phyloP scores from a whole-genome alignment of 192 early-diverging fungal genomes.

The Phlyctochytrium bullatum region DNA sequence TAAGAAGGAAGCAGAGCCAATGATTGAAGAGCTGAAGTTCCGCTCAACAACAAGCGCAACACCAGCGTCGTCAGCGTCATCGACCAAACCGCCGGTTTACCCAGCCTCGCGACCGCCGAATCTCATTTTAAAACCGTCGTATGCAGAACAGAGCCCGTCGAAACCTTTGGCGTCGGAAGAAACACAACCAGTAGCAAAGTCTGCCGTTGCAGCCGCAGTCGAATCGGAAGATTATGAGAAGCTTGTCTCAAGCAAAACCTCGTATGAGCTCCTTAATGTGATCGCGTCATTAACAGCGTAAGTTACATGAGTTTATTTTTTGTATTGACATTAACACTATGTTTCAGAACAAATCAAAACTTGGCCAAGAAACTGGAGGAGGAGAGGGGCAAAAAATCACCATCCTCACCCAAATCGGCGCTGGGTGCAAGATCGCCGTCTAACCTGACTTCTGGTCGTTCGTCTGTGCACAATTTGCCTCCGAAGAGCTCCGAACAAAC shows the following conservation, averaged over 20 bases:
- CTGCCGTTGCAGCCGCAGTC: background rate
- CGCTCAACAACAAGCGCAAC: background rate
- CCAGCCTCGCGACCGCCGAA: background rate
- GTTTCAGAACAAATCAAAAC: conserved; percentile 29
- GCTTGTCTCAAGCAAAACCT: conserved; percentile 16
- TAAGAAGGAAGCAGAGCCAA: conserved; percentile 11
- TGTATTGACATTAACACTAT: background rate
- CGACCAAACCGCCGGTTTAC: background rate
- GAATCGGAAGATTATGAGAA: conserved; percentile 15
- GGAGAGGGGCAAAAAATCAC: no score
- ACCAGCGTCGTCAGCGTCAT: background rate
- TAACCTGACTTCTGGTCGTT: no score
- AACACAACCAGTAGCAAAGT: no score
- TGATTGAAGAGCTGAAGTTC: conserved; percentile 19
- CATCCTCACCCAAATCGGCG: no score
- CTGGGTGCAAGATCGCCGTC: no score
- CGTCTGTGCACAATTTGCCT: no score
- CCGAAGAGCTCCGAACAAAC: no score
- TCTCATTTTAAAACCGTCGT: no score
- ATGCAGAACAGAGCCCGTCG: no score
- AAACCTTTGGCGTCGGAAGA: no score
- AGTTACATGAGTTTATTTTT: conserved; percentile 8
- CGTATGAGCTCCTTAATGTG: conserved; percentile 19
- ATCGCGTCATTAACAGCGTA: conserved; percentile 24
- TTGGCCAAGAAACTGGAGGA: conserved; percentile 24